Conservation (phyloP, 192 early-diverging fungal genomes). For the Martensiomyces pterosporus region DNA sequence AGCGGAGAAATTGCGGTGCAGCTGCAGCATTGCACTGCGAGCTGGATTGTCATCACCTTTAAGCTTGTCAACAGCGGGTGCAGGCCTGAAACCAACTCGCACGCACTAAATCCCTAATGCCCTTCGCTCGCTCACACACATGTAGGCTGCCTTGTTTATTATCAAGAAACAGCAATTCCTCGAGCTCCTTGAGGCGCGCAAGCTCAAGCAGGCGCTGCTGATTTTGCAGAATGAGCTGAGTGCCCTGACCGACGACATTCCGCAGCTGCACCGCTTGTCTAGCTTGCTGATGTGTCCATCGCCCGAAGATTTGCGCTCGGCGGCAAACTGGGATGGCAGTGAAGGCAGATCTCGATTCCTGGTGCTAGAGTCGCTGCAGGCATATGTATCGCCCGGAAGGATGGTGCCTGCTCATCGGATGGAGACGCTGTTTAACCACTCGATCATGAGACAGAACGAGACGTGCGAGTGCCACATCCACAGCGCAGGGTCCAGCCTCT, state of each 20-base stretch:
- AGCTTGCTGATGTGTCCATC: constrained; percentile 28
- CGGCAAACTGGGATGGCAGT: constrained; percentile 79
- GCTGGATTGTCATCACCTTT: too few relatives aligned
- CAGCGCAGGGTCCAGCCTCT: constrained; percentile 21
- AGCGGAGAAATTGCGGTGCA: too few relatives aligned
- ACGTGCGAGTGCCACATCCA: constrained; percentile 79
- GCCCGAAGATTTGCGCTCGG: constrained; percentile 60
- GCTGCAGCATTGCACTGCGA: too few relatives aligned
- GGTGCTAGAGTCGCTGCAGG: constrained; percentile 48
- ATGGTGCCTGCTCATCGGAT: constrained; percentile 91
- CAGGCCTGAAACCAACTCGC: too few relatives aligned
- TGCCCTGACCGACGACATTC: constrained; percentile 62
- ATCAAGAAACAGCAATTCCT: constrained; percentile 88
- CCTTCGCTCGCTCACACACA: background rate
- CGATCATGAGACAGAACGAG: constrained; percentile 64
- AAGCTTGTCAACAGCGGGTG: too few relatives aligned
- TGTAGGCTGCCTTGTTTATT: constrained; percentile 58
- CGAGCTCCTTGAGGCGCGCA: constrained; percentile 71
- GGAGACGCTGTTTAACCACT: constrained; percentile 77
- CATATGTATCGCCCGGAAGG: constrained; percentile 66
- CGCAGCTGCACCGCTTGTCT: constrained; percentile 70
- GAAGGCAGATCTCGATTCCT: constrained; percentile 47
- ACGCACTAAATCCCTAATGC: too few relatives aligned
- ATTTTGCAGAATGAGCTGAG: constrained; percentile 79
- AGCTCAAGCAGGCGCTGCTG: constrained; percentile 68